phyloP scores from a whole-genome alignment of 2,329 filamentous ascomycete species.

The Arachnomyces sp. region DNA sequence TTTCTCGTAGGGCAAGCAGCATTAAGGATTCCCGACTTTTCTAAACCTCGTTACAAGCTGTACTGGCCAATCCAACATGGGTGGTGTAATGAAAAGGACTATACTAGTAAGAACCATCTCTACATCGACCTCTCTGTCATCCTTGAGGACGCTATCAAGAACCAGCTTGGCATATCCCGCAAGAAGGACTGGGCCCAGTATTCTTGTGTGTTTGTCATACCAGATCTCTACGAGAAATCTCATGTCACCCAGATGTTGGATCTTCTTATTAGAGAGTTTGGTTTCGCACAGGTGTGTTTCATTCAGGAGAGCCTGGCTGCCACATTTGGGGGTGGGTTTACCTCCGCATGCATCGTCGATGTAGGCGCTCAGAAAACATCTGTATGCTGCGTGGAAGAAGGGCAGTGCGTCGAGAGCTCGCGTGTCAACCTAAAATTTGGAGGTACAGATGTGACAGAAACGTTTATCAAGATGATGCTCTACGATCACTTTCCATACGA shows the following conservation, averaged over 20 bases:
- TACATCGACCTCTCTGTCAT: constrained; percentile 82
- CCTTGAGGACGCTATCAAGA: constrained; percentile 74
- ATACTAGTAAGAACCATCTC: constrained; percentile 67
- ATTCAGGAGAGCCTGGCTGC: constrained; percentile 94
- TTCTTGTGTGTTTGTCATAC: constrained; percentile 93
- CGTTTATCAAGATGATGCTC: constrained; percentile 96
- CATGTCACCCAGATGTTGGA: constrained; percentile 81
- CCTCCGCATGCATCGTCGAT: constrained; percentile 88
- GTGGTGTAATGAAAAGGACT: constrained; percentile 85
- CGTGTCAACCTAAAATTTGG: constrained; percentile 92
- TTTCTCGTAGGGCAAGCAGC: constrained; percentile 78
- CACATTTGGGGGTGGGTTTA: constrained; percentile 90
- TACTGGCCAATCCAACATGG: constrained; percentile 87
- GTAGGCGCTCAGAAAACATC: constrained; percentile 97
- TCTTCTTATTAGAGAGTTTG: constrained; percentile 79
- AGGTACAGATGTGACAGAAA: constrained; percentile 84
- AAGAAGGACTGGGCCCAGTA: constrained; percentile 82
- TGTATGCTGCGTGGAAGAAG: constrained; percentile 93
- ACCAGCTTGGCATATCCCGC: constrained; percentile 69
- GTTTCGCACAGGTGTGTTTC: constrained; percentile 82
- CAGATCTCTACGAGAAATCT: constrained; percentile 89
- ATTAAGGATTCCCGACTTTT: constrained; percentile 79
- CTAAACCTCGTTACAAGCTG: constrained; percentile 78
- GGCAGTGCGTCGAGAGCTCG: constrained; percentile 88
- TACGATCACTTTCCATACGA: constrained; percentile 92